Percentiles rank a stretch among this genome's conserved stretches.
These are phyloP conservation scores for Wallacemonas sp. DNA, from an alignment of 208 protist species.

Conservation along the genomic window DNA sequence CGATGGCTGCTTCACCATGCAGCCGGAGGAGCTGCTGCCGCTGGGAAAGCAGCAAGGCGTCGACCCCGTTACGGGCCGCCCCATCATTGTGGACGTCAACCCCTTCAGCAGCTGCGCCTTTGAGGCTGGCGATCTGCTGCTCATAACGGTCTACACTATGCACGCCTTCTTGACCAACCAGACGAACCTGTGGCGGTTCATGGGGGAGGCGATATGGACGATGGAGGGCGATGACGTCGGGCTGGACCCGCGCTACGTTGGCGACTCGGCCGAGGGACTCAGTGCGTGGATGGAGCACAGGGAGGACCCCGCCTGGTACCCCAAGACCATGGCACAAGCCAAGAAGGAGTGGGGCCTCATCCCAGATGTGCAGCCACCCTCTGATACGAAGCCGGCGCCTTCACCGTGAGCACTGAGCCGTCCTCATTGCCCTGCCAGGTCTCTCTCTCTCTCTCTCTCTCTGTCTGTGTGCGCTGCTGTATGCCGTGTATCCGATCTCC, in stretches of 20 bases:
- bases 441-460: no score
- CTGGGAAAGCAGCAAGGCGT: slow-evolving; percentile 60
- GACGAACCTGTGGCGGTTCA: slow-evolving; percentile 66
- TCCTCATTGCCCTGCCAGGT: no score
- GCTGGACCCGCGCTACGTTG: slow-evolving; percentile 76
- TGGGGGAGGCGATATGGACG: slow-evolving; percentile 77
- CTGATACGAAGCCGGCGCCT: background rate
- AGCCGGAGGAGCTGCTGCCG: slow-evolving; percentile 66
- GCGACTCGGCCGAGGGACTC: slow-evolving; percentile 49
- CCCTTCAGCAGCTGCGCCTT: slow-evolving; percentile 67
- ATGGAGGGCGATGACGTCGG: slow-evolving; percentile 88
- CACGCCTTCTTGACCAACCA: slow-evolving; percentile 75
- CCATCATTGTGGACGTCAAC: slow-evolving; percentile 72
- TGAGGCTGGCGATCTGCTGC: slow-evolving; percentile 73
- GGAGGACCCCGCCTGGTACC: slow-evolving; percentile 53
- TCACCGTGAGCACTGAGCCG: background rate
- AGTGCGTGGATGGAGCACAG: slow-evolving; percentile 45
- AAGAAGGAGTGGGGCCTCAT: slow-evolving; percentile 76
- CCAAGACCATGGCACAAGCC: slow-evolving; percentile 54
- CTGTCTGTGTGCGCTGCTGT: no score
- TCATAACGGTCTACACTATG: slow-evolving; percentile 89
- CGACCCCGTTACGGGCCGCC: slow-evolving; percentile 56
- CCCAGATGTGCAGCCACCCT: slow-evolving; percentile 24
- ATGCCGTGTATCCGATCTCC: no score
- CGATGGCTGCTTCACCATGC: slow-evolving; percentile 78